These are phyloP conservation scores for Metschnikowia cubensis DNA, from an alignment of 805 yeast species.

Conservation along the genomic window DNA sequence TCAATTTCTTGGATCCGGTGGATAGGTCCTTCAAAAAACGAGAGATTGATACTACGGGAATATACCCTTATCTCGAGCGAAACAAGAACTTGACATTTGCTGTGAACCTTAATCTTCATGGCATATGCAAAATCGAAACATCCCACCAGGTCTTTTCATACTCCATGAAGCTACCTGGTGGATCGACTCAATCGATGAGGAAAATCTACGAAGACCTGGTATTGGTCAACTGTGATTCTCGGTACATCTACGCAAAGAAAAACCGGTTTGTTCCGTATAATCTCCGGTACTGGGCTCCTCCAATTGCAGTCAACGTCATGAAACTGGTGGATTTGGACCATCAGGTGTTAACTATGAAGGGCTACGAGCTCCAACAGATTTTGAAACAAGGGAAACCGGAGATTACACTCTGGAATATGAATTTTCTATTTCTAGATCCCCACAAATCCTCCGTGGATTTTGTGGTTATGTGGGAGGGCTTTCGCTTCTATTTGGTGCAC, in stretches of 20 bases:
- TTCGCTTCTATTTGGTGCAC: constrained; percentile 37
- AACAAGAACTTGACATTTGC: constrained; percentile 12
- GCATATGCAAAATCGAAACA: constrained; percentile 22
- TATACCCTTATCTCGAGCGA: constrained; percentile 10
- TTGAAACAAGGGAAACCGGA: constrained; percentile 2
- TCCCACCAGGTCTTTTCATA: constrained; percentile 18
- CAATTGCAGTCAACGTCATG: constrained; percentile 22
- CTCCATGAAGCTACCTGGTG: constrained; percentile 5
- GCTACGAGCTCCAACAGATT: constrained; percentile 7
- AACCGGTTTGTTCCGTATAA: constrained; percentile 35
- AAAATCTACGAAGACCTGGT: constrained; percentile 11
- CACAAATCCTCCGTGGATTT: constrained; percentile 22
- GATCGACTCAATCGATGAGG: background rate
- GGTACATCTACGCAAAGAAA: constrained; percentile 25
- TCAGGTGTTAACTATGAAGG: constrained; percentile 11
- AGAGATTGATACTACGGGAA: constrained; percentile 1
- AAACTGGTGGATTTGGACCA: constrained; percentile 15
- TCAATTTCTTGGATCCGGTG: constrained; percentile 1
- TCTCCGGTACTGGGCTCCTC: constrained; percentile 36
- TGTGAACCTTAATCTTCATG: constrained; percentile 19
- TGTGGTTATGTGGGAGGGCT: constrained; percentile 35
- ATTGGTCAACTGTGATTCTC: constrained; percentile 28
- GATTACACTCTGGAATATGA: constrained; percentile 7
- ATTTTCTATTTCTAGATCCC: constrained; percentile 11
- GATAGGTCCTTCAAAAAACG: constrained; percentile 2